A percentile compares a stretch with the other conserved stretches of the same genome.
Conservation (phyloP, 2,329 filamentous ascomycete species). For the Apiospora marii region DNA sequence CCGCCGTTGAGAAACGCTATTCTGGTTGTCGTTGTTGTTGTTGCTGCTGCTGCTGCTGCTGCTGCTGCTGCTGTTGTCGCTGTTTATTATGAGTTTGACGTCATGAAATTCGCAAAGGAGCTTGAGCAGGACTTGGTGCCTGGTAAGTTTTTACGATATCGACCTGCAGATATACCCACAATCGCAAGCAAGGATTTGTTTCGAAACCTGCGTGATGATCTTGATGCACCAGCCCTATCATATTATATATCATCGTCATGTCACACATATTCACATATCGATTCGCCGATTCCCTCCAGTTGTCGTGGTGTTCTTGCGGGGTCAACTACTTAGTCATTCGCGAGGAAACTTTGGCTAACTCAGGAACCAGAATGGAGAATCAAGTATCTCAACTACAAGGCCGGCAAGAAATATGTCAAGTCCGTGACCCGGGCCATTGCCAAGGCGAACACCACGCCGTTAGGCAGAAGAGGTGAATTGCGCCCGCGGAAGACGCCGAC, state of each 20-base stretch:
- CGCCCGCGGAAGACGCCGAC: conserved; percentile 32
- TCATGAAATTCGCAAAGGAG: conserved; percentile 77
- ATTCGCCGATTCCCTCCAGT: background rate
- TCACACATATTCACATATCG: background rate
- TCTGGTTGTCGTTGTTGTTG: background rate
- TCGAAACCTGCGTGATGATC: background rate
- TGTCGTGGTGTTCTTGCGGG: background rate
- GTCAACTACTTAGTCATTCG: background rate
- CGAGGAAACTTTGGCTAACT: background rate
- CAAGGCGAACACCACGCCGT: conserved; percentile 62
- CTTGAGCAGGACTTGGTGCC: conserved; percentile 88
- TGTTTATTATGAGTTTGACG: conserved; percentile 35
- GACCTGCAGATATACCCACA: conserved; percentile 11
- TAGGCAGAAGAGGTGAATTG: conserved; percentile 41
- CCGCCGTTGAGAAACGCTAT: background rate
- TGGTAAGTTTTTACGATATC: conserved; percentile 55
- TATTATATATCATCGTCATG: background rate
- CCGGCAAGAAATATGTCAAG: conserved; percentile 94
- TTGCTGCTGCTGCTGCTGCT: too few species aligned
- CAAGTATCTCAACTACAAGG: conserved; percentile 96
- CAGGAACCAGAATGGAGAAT: conserved; percentile 78
- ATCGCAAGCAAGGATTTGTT: background rate
- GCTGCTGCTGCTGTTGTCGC: too few species aligned
- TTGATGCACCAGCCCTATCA: background rate
- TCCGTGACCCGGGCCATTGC: conserved; percentile 76